Conservation (phyloP, 1,284 basidiomycete species). For the Stygiomarasmius scandens region DNA sequence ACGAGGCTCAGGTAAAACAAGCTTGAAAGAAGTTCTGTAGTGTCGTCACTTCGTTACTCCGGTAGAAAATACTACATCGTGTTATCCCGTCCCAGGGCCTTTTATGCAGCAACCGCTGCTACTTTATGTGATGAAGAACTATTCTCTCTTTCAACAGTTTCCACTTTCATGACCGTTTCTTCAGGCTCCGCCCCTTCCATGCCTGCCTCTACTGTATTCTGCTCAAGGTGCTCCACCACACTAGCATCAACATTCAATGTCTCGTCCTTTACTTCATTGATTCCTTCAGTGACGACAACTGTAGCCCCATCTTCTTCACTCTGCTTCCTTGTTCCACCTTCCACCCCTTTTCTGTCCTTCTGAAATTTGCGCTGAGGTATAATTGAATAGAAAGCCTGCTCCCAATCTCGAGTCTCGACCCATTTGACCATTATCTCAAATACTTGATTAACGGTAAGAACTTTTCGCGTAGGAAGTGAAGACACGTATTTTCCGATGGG, state of each 20-base stretch:
- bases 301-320: neutral
- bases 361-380: constrained; percentile 91
- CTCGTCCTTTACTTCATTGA: too few relatives aligned
- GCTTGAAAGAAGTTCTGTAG: constrained; percentile 79
- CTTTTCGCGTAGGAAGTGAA: constrained; percentile 86
- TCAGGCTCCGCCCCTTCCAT: too few relatives aligned
- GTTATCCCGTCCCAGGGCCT: too few relatives aligned
- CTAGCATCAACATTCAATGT: too few relatives aligned
- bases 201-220: too few relatives aligned
- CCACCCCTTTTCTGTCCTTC: constrained; percentile 31
- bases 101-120: too few relatives aligned
- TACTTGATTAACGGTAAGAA: constrained; percentile 96
- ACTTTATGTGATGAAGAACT: neutral
- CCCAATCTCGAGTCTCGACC: constrained; percentile 84
- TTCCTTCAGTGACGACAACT: neutral
- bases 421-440: constrained; percentile 93
- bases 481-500: constrained; percentile 90
- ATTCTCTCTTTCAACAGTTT: neutral
- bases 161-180: neutral
- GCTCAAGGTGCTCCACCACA: too few relatives aligned
- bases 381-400: constrained; percentile 79
- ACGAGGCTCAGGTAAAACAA: constrained; percentile 82
- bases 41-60: too few relatives aligned
- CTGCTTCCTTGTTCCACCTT: neutral
- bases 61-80: too few relatives aligned